Evolutionary conservation across 164 flowering plant species (phyloP), one percentile per base, ranked within the genome.

Genomic region (Taxillus chinensis): DNA sequence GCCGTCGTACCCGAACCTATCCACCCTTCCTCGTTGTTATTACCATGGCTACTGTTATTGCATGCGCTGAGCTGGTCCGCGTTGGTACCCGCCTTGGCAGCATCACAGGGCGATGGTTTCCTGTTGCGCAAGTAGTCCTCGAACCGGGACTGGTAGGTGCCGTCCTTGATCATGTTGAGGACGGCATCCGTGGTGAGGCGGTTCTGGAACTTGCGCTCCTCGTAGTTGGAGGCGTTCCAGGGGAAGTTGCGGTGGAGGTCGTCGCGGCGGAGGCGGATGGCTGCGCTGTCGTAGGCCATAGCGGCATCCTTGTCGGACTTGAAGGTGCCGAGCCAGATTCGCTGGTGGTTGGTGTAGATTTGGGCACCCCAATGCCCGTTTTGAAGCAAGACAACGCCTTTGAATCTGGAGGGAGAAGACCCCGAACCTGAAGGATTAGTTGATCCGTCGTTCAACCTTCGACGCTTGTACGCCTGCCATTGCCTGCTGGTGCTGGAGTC

Each of bases 311-410:
- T 74, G 62, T 82, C 83, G 0, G 86, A 72, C 17, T 73, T 77
- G 70, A 82, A 86, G 2, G 92, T 84, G 3, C 89, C 89, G 0
- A 86, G 82, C 92, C 92, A 86, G 17, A 84, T 74, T 5, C 89
- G 57, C 48, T 77, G 73, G 74, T 79, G 86, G 52, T 82, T 78
- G 16, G 83, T 74, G 37, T 86, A 86, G 42, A 84, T 80, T 66
- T 84, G 92, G 4, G 86, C 83, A 3, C 92, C 92, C 89, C 87
- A 82, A 14, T 77, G 77, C 8, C 89, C 86, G 11, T 83, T 82
- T 37, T 64, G 83, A 57, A 81, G 87, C 13, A 71, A 70, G 3
- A 86, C 86, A 11, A 84, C 87, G 7, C 92, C 92, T 73, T 81
- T 86, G 75, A 75, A 82, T 66, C 68, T 76, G 6, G 66, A 39